Percentiles rank a stretch among this genome's conserved stretches.
These are phyloP conservation scores for Allantophomopsis lycopodina DNA, from an alignment of 2,329 filamentous ascomycete species.

Conservation along the genomic window DNA sequence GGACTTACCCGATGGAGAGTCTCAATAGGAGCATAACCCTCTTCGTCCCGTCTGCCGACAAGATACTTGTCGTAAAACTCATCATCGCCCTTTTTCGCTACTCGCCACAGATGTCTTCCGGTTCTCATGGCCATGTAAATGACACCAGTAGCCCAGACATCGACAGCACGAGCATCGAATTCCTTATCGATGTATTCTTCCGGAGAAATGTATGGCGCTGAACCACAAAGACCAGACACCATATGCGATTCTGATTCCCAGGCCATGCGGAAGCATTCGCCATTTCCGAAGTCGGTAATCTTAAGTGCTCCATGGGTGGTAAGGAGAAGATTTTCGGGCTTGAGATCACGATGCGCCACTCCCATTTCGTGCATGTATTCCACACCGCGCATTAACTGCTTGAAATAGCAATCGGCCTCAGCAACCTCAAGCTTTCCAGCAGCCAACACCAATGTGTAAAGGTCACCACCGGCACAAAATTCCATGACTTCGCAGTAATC, in stretches of 20 bases:
- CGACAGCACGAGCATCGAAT: constrained; percentile 94
- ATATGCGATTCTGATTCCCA: constrained; percentile 98
- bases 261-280: constrained; percentile 98
- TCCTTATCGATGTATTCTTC: constrained; percentile 94
- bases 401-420: constrained; percentile 97
- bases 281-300: constrained; percentile 97
- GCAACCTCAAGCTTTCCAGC: constrained; percentile 82
- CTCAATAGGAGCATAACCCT: constrained; percentile 93
- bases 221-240: constrained; percentile 93
- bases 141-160: constrained; percentile 95
- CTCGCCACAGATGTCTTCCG: constrained; percentile 86
- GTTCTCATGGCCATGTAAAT: constrained; percentile 99
- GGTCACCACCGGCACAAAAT: constrained; percentile 89
- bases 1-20: constrained; percentile 77
- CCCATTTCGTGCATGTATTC: constrained; percentile 99
- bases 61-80: constrained; percentile 95
- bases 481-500: constrained; percentile 99
- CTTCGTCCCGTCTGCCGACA: constrained; percentile 82
- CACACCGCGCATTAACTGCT: constrained; percentile 97
- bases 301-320: constrained; percentile 89
- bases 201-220: constrained; percentile 91
- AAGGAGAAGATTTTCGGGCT: constrained; percentile 89
- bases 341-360: constrained; percentile 90
- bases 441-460: constrained; percentile 85
- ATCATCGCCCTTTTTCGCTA: constrained; percentile 94